Evolutionary conservation across 1,139 yeast genomes (phyloP), one percentile per base, ranked within the genome.

Genomic region (Geotrichum bryndzae): DNA sequence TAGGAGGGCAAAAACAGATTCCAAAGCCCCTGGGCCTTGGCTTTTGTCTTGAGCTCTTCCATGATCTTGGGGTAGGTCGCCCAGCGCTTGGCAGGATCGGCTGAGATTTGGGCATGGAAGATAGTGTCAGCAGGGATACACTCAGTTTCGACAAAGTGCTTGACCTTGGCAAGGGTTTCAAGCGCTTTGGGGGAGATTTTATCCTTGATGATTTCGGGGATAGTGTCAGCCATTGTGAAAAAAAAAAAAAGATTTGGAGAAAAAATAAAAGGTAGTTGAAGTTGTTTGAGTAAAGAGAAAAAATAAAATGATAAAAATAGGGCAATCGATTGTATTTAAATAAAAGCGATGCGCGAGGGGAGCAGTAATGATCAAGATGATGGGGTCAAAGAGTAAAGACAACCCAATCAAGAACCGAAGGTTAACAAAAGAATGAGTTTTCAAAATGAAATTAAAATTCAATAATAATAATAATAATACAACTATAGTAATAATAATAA

Each of bases 1-100:
- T 79, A 81, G 58, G 80, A 78, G 53, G 86, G 82, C 62, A 86
- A 76, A 69, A 85, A 86, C 77, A 86, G 73, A 72, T 86, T 85
- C 89, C 89, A 85, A 38, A 86, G 77, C 0, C 88, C 88, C 65
- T 80, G 75, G 62, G 78, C 76, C 64, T 77, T 77, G 23, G 90
- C 90, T 71, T 83, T 82, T 4, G 65, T 69, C 73, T 85, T 85
- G 66, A 86, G 75, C 41, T 76, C 77, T 62, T 83, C 87, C 33
- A 82, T 76, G 53, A 84, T 77, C 46, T 78, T 76, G 0, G 90
- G 89, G 1, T 79, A 76, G 4, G 68, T 61, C 13, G 72, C 71
- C 87, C 88, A 85, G 68, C 89, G 77, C 54, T 68, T 68, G 2
- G 69, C 68, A 11, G 81, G 82, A 65, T 78, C 81, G 53, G 6